Conservation (phyloP, 148 eudicot species). For the Salicornia ramosissima region DNA sequence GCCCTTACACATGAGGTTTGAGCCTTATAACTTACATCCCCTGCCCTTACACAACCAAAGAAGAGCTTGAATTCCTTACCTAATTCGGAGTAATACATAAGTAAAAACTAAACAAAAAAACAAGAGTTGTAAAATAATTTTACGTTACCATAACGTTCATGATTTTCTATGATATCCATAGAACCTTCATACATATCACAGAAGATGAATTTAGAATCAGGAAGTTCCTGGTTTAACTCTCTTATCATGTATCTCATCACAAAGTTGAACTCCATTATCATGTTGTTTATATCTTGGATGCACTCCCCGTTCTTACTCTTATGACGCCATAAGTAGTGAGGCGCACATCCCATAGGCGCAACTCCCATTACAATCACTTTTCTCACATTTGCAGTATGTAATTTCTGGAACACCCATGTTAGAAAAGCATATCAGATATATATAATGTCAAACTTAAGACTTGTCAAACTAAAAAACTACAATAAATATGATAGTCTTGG, state of each 20-base stretch:
- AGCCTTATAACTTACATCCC: too few relatives aligned
- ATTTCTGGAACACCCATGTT: slow-evolving; percentile 36
- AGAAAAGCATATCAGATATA: background rate
- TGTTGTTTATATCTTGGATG: slow-evolving; percentile 63
- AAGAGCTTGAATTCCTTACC: too few relatives aligned
- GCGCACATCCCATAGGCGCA: slow-evolving; percentile 93
- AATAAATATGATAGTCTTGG: too few relatives aligned
- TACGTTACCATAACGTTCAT: slow-evolving; percentile 49
- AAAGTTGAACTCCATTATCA: slow-evolving; percentile 81
- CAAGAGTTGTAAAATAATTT: too few relatives aligned
- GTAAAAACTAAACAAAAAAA: too few relatives aligned
- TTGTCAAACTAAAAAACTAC: background rate
- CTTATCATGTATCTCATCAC: slow-evolving; percentile 59
- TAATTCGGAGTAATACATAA: too few relatives aligned
- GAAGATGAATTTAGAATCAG: slow-evolving; percentile 51
- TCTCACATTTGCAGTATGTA: slow-evolving; percentile 57
- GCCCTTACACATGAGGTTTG: too few relatives aligned
- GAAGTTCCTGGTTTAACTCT: slow-evolving; percentile 56
- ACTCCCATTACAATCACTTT: slow-evolving; percentile 81
- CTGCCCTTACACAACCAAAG: too few relatives aligned
- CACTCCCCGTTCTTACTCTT: slow-evolving; percentile 67
- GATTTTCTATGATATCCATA: slow-evolving; percentile 67
- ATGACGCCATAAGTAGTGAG: slow-evolving; percentile 71
- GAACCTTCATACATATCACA: slow-evolving; percentile 74
- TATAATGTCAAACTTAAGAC: background rate